Conservation (phyloP, 2,329 filamentous ascomycete species). For the Tetracladium maxilliforme region DNA sequence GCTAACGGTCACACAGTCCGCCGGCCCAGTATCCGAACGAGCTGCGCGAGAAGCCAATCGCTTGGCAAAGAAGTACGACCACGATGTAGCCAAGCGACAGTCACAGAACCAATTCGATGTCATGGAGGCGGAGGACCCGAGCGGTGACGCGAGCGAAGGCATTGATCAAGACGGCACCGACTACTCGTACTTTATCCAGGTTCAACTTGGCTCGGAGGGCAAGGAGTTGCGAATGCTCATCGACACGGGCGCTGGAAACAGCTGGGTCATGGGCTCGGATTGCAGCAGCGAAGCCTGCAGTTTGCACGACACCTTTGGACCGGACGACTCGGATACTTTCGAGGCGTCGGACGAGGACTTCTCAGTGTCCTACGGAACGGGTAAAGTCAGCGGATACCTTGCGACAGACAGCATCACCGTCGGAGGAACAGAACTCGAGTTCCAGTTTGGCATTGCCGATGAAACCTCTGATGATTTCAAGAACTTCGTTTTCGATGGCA, state of each 20-base stretch:
- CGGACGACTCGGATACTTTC: conserved; percentile 49
- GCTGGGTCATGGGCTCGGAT: conserved; percentile 66
- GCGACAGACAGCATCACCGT: conserved; percentile 53
- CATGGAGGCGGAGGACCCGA: too few species aligned
- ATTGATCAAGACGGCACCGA: conserved; percentile 51
- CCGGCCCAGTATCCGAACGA: too few species aligned
- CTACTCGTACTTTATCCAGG: conserved; percentile 49
- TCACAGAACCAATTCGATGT: too few species aligned
- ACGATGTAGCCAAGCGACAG: too few species aligned
- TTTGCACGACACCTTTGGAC: conserved; percentile 56
- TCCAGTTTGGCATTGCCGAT: conserved; percentile 60
- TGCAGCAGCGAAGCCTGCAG: conserved; percentile 54
- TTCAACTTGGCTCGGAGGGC: conserved; percentile 35
- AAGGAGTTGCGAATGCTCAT: conserved; percentile 46
- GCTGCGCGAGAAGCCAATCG: too few species aligned
- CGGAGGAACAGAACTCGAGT: conserved; percentile 45
- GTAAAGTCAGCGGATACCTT: conserved; percentile 52
- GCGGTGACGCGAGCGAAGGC: too few species aligned
- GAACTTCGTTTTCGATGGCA: conserved; percentile 75
- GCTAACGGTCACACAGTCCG: too few species aligned
- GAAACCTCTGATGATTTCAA: conserved; percentile 60
- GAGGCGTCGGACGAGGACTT: conserved; percentile 38
- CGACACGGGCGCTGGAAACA: conserved; percentile 56
- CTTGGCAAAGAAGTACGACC: too few species aligned
- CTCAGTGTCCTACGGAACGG: conserved; percentile 62